Base-by-base conservation (phyloP, 1,284 basidiomycete species). In the Rhodotorula sp. region DNA sequence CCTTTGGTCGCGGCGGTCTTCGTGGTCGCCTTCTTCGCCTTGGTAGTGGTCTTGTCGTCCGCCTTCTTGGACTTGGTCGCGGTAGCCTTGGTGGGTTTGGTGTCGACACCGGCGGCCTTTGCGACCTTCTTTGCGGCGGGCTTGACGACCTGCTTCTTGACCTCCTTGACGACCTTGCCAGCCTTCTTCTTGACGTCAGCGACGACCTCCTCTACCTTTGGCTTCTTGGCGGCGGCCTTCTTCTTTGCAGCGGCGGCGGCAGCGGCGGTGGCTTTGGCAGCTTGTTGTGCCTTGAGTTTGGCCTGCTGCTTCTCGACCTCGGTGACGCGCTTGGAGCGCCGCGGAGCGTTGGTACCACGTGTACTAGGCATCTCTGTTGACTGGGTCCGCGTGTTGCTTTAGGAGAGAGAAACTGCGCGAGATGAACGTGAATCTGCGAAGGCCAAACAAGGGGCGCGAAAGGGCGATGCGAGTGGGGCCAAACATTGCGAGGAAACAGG, bases 281-380 rank as follows among this genome's bases (percentile, higher is more conserved):
- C 72, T 26, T 67, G 26, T 22, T 68, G 67, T 26, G 75, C 69
- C 29, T 65, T 71, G 42, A 33, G 15, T 3, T 53, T 66, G n/a
- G 26, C 29, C 12, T 58, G 54, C 7, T 24, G 29, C 46, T 64
- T 46, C 37, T 67, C 55, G 33, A 46, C 3, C 29, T 62, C 51
- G 44, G 30, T 20, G 58, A 58, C 54, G 54, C 69, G 66, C 37
- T 54, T 45, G 3, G 62, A 65, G 29, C 60, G 59, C 14, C 66
- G 60, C 12, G 69, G 69, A 0, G 69, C 69, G 26, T 66, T 62
- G 15, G 58, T 60, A 3, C 69, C 62, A 8, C 60, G 66, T 2
- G 46, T 56, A 29, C 59, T 6, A 14, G 69, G 66, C 69, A 71
- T 71, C 6, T 44, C 45, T 24, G 20, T n/a, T 6, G 26, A 42